Base-by-base conservation (phyloP, 768 basidiomycete species). In the Termitomyces sp. region DNA sequence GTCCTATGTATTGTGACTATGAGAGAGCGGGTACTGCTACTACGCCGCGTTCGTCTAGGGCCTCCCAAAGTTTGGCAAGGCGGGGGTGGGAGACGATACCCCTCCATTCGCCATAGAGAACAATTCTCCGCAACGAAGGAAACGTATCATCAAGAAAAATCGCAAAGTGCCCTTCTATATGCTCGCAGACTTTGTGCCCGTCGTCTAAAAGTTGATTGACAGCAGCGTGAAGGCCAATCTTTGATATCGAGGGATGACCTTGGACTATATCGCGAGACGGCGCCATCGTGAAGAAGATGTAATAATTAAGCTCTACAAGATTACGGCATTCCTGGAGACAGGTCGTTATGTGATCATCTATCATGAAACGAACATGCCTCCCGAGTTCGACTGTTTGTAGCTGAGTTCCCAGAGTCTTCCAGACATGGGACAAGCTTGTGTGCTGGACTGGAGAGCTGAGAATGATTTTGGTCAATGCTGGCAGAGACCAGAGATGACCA, bases 321-420 rank as follows among this genome's bases (percentile, higher is more conserved):
- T 67, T 68, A 0, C 76, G 68, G 58, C 83, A 83, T 10, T 66
- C 62, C 25, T 66, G 68, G 41, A 89, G 67, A 61, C 83, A 76
- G 7, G 64, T 50, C 5, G 75, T 62, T 47, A 87, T 67, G 53
- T 75, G 66, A 60, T 87, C 84, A 40, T 63, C 63, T 52, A 80
- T 64, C 41, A 77, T 69, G 65, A 87, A 88, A 38, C 74, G 78
- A 29, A 83, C 59, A 63, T 81, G 77, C 57, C 69, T 75, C 32
- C 85, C 85, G 52, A 88, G 76, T 61, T 87, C 85, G 22, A 86
- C 71, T 1, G 71, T 74, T 51, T 71, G 69, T 42, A 87, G 73
- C 55, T 80, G 81, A 43, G 59, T 53, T 23, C 84, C 84, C 48
- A 80, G 77, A 16, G 60, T 59, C 32, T 73, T 68, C 83, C 82